These are phyloP conservation scores for Osmanthus fragrans DNA, from an alignment of 257 asterid genomes.

Conservation along the genomic window DNA sequence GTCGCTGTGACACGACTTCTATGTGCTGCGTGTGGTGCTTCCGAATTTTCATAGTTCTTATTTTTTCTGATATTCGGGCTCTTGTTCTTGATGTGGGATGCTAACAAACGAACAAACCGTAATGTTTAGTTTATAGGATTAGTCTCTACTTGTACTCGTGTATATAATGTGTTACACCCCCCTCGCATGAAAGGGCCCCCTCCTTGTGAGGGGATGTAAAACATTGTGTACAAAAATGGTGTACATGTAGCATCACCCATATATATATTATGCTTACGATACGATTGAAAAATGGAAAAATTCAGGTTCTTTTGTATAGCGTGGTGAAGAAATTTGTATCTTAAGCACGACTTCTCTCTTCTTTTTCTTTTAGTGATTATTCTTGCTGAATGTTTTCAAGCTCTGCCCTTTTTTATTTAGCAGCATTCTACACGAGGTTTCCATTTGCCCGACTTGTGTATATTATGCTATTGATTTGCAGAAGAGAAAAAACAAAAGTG, in stretches of 20 bases:
- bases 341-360: neutral
- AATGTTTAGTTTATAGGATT: neutral
- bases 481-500: no score
- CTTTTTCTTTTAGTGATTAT: neutral
- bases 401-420: neutral
- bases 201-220: no score
- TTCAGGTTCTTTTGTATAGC: slow-evolving; percentile 24
- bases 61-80: slow-evolving; percentile 23
- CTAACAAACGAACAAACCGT: neutral
- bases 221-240: no score
- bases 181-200: no score
- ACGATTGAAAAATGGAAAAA: neutral
- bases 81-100: slow-evolving; percentile 20
- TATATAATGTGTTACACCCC: no score
- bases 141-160: no score
- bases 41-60: slow-evolving; percentile 21
- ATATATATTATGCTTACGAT: neutral
- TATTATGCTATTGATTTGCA: no score
- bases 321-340: slow-evolving; percentile 1
- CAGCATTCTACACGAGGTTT: neutral
- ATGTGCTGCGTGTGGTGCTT: slow-evolving; percentile 39
- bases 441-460: neutral
- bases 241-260: no score
- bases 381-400: neutral
- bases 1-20: slow-evolving; percentile 42